Percentiles rank a stretch among this genome's conserved stretches.
Evolutionary conservation across 805 yeast species (phyloP).

Genomic region (Kazachstania viticola): DNA sequence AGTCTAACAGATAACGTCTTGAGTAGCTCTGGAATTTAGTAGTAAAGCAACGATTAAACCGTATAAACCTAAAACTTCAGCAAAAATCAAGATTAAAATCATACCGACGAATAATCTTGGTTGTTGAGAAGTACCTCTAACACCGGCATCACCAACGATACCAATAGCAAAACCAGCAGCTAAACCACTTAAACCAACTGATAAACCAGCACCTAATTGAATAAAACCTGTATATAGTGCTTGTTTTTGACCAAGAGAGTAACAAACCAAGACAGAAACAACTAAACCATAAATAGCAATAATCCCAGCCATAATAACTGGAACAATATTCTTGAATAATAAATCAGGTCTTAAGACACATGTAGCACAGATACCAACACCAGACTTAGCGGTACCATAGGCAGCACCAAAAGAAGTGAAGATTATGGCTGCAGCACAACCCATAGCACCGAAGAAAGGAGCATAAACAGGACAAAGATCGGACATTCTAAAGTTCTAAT

Average conservation of each 20-base stretch:
- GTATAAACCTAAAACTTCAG: conserved; percentile 96
- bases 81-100: conserved; percentile 96
- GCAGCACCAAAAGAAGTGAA: conserved; percentile 99
- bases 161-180: conserved; percentile 99
- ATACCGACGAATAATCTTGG: conserved; percentile 97
- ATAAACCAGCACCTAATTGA: conserved; percentile 95
- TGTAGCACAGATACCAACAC: conserved; percentile 98
- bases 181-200: conserved; percentile 93
- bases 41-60: conserved; percentile 97
- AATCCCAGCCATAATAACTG: conserved; percentile 99
- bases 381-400: conserved; percentile 97
- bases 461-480: conserved; percentile 34
- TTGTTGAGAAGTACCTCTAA: conserved; percentile 95
- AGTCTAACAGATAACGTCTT: conserved; percentile 80
- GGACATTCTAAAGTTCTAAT: conserved; percentile 17
- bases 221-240: conserved; percentile 95
- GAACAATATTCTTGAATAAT: conserved; percentile 85
- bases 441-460: conserved; percentile 98
- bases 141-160: conserved; percentile 99
- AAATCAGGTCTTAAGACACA: conserved; percentile 96
- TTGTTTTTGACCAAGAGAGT: conserved; percentile 77
- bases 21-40: conserved; percentile 94
- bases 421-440: conserved; percentile 98
- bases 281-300: conserved; percentile 97
- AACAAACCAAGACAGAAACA: conserved; percentile 88